Conservation (phyloP, 768 basidiomycete genomes). For the Lanmaoa rubissima region DNA sequence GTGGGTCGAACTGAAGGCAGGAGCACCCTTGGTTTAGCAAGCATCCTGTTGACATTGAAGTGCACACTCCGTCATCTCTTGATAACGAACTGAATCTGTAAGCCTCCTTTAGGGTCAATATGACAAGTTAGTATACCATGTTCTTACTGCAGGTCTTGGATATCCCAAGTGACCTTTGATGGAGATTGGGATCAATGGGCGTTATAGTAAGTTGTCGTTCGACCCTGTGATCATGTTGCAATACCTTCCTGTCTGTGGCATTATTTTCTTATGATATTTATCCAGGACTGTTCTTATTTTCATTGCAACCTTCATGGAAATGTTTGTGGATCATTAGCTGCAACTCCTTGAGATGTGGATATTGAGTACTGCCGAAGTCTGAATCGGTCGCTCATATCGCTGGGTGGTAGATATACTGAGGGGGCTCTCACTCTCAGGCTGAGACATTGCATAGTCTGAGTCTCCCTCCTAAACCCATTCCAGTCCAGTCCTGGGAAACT, state of each 20-base stretch:
- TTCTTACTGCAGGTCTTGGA: too few species aligned
- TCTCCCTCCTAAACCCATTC: neutral
- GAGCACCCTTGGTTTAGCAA: too few species aligned
- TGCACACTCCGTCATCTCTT: too few species aligned
- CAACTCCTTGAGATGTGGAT: neutral
- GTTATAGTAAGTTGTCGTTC: neutral
- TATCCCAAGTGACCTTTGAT: neutral
- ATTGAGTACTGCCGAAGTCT: neutral
- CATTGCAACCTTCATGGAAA: neutral
- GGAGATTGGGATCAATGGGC: neutral
- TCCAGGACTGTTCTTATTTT: neutral
- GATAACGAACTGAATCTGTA: too few species aligned
- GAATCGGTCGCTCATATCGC: too few species aligned
- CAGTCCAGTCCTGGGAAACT: neutral
- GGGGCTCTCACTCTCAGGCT: neutral
- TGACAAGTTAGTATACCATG: too few species aligned
- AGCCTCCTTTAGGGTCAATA: too few species aligned
- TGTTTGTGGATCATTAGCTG: neutral
- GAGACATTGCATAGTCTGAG: neutral
- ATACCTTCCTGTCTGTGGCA: neutral
- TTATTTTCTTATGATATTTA: neutral
- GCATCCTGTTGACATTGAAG: too few species aligned
- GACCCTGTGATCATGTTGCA: neutral
- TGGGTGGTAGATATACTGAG: too few species aligned
- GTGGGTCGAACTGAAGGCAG: too few species aligned